Conservation (phyloP, 352 stramenopile genomes). For the Pelagophyceae sp. region DNA sequence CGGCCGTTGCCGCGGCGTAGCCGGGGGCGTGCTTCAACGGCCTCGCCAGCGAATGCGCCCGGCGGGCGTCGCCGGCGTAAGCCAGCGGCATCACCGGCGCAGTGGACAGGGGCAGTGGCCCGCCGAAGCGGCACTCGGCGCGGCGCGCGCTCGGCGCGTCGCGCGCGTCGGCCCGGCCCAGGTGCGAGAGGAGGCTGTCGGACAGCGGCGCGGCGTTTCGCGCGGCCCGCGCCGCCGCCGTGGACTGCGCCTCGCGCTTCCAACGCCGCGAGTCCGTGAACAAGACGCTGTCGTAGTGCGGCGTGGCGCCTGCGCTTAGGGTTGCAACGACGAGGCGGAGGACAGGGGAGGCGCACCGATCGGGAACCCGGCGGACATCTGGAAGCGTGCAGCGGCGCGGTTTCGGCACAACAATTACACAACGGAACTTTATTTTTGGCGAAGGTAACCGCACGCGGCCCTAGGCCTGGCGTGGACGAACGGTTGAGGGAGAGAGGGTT, state of each 20-base stretch:
- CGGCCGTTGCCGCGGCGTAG: not conserved
- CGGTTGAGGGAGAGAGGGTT: too few species aligned
- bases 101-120: not conserved
- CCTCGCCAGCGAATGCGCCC: too few species aligned
- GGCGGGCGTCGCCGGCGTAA: not conserved
- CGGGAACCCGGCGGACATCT: too few species aligned
- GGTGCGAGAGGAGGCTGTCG: not conserved
- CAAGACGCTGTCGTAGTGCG: not conserved
- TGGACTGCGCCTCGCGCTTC: not conserved
- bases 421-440: too few species aligned
- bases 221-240: too few species aligned
- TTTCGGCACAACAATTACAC: too few species aligned
- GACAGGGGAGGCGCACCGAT: too few species aligned
- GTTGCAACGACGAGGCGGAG: too few species aligned
- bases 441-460: too few species aligned
- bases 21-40: not conserved
- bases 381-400: too few species aligned
- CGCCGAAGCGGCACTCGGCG: not conserved
- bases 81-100: not conserved
- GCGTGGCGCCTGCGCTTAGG: too few species aligned
- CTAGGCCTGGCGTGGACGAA: too few species aligned
- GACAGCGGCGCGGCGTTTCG: not conserved
- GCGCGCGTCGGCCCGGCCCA: not conserved
- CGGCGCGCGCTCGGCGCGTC: not conserved
- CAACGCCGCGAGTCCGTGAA: not conserved